phyloP scores from a whole-genome alignment of 495 filamentous ascomycete genomes.

The Tuber microsphaerosporum region DNA sequence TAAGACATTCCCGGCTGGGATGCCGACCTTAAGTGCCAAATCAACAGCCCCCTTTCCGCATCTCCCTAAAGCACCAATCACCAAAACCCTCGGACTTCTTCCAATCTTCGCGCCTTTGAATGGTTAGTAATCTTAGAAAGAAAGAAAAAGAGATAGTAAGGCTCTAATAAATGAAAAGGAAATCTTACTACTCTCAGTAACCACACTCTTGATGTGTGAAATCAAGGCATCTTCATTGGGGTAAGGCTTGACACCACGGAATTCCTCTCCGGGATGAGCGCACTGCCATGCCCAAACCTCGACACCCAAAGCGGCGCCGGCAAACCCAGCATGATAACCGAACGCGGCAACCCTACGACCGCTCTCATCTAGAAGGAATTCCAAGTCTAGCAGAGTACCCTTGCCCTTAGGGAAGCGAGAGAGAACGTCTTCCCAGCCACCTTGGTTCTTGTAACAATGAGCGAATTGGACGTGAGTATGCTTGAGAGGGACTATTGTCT shows the following conservation, averaged over 20 bases:
- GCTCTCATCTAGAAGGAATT: conserved; percentile 74
- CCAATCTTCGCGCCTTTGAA: conserved; percentile 43
- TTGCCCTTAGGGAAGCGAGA: conserved; percentile 73
- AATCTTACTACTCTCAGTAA: conserved; percentile 53
- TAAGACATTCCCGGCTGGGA: conserved; percentile 65
- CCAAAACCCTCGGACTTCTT: conserved; percentile 50
- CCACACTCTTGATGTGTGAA: conserved; percentile 60
- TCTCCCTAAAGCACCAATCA: conserved; percentile 67
- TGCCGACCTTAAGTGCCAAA: conserved; percentile 65
- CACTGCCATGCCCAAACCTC: conserved; percentile 87
- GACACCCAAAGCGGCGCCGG: conserved; percentile 72
- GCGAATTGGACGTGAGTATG: conserved; percentile 82
- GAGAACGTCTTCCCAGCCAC: conserved; percentile 74
- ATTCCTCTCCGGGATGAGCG: conserved; percentile 56
- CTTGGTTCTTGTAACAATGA: conserved; percentile 80
- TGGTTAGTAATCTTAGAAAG: conserved; percentile 5
- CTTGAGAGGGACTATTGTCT: conserved; percentile 60
- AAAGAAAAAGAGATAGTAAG: neutral
- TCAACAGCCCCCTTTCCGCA: conserved; percentile 83
- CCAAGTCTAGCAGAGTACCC: conserved; percentile 79
- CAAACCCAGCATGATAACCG: conserved; percentile 75
- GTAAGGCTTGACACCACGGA: conserved; percentile 66
- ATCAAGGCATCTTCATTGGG: conserved; percentile 69
- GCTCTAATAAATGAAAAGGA: neutral
- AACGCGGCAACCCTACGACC: conserved; percentile 74